phyloP scores from a whole-genome alignment of 1,139 yeast species.

The Yamadazyma membranifaciens region DNA sequence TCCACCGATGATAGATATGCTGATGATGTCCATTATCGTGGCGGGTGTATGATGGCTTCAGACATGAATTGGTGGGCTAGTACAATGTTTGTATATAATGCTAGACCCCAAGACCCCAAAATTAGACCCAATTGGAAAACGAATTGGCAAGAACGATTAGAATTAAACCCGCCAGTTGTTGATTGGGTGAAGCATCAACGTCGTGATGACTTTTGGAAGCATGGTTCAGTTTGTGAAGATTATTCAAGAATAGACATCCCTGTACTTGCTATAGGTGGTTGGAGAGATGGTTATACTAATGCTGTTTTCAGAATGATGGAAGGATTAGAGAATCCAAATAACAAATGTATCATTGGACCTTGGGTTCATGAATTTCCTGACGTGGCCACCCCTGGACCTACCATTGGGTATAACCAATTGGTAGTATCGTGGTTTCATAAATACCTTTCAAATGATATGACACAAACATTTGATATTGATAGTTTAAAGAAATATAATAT shows the following conservation, averaged over 20 bases:
- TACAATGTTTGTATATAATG: conserved; percentile 38
- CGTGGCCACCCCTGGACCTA: conserved; percentile 41
- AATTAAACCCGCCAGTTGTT: conserved; percentile 32
- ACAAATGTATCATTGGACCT: conserved; percentile 36
- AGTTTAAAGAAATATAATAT: conserved; percentile 27
- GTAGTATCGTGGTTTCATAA: conserved; percentile 36
- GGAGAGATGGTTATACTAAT: conserved; percentile 43
- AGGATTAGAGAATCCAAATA: conserved; percentile 26
- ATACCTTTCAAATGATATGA: conserved; percentile 18
- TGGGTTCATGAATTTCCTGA: conserved; percentile 48
- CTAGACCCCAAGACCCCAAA: conserved; percentile 41
- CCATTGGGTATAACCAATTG: conserved; percentile 38
- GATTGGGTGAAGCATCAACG: conserved; percentile 40
- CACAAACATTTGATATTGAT: neutral
- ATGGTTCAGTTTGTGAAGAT: conserved; percentile 40
- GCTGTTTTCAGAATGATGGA: conserved; percentile 40
- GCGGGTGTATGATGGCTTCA: conserved; percentile 38
- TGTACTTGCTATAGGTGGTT: conserved; percentile 40
- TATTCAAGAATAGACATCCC: conserved; percentile 35
- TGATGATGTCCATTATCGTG: conserved; percentile 44
- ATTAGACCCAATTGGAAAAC: conserved; percentile 36
- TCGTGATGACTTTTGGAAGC: conserved; percentile 42
- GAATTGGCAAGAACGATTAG: conserved; percentile 34
- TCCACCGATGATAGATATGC: conserved; percentile 44
- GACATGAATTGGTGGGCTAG: conserved; percentile 49